Conservation (phyloP, 768 basidiomycete species). For the Russula sp. region DNA sequence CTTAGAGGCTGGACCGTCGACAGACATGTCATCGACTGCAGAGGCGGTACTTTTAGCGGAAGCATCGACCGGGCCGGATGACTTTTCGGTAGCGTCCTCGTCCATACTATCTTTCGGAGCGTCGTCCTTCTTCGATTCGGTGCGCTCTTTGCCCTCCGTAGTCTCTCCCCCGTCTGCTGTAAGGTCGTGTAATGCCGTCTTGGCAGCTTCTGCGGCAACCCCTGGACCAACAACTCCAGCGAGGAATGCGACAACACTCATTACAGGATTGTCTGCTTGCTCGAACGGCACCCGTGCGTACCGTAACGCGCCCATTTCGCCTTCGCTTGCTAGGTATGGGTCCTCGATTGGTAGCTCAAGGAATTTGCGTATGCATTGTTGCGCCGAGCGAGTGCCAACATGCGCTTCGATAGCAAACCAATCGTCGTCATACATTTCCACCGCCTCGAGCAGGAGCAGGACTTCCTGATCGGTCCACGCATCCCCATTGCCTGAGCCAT, state of each 20-base stretch:
- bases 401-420: conserved; percentile 92
- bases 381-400: conserved; percentile 84
- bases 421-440: conserved; percentile 98
- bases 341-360: conserved; percentile 96
- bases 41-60: conserved; percentile 22
- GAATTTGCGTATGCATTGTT: conserved; percentile 95
- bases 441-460: conserved; percentile 83
- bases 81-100: conserved; percentile 18
- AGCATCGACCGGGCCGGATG: conserved; percentile 18
- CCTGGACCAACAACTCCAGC: conserved; percentile 88
- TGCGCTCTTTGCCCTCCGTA: conserved; percentile 30
- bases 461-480: conserved; percentile 91
- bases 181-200: conserved; percentile 78
- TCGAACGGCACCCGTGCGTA: conserved; percentile 85
- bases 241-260: conserved; percentile 97
- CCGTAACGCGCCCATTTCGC: conserved; percentile 65
- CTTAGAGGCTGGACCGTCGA: conserved; percentile 39
- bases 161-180: conserved; percentile 44
- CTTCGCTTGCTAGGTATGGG: conserved; percentile 75
- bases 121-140: conserved; percentile 34
- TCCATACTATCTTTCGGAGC: conserved; percentile 31
- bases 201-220: conserved; percentile 91
- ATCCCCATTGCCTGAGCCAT: conserved; percentile 40
- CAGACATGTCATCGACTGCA: conserved; percentile 40
- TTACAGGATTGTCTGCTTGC: conserved; percentile 94